Conservation (phyloP, 768 basidiomycete genomes). For the Termitomyces sp. region DNA sequence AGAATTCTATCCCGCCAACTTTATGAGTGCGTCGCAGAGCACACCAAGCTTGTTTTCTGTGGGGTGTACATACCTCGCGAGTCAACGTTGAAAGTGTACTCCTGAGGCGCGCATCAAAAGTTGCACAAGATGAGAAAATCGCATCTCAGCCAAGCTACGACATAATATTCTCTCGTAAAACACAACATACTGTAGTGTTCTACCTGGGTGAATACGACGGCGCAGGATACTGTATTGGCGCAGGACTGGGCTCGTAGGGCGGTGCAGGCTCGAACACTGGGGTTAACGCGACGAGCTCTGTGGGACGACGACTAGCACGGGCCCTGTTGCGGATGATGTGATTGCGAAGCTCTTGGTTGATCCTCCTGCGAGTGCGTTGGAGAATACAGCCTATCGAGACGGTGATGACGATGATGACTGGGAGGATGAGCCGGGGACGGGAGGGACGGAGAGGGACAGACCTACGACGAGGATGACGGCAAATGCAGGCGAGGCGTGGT, state of each 20-base stretch:
- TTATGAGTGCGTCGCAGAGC: not conserved
- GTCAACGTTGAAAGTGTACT: too few relatives aligned
- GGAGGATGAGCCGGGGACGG: too few relatives aligned
- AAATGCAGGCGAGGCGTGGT: not conserved
- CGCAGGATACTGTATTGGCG: slow-evolving; percentile 10
- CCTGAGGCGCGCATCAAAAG: too few relatives aligned
- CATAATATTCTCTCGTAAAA: not conserved
- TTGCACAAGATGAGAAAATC: not conserved
- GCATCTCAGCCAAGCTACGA: not conserved
- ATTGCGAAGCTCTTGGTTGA: not conserved
- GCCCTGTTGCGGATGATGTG: not conserved
- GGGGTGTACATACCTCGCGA: too few relatives aligned
- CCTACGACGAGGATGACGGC: not conserved
- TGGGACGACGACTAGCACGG: not conserved
- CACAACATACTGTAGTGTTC: not conserved
- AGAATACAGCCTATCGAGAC: not conserved
- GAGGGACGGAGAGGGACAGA: not conserved
- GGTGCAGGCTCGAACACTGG: slow-evolving; percentile 12
- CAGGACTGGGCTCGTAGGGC: slow-evolving; percentile 7
- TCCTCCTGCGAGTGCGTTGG: not conserved
- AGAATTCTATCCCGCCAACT: not conserved
- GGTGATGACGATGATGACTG: not conserved
- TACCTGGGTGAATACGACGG: slow-evolving; percentile 14
- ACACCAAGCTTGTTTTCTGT: not conserved
- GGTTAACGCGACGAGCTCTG: not conserved